Evolutionary conservation across 352 stramenopile species (phyloP), one percentile per base, ranked within the genome.

Genomic region (Phytopythium vexans): DNA sequence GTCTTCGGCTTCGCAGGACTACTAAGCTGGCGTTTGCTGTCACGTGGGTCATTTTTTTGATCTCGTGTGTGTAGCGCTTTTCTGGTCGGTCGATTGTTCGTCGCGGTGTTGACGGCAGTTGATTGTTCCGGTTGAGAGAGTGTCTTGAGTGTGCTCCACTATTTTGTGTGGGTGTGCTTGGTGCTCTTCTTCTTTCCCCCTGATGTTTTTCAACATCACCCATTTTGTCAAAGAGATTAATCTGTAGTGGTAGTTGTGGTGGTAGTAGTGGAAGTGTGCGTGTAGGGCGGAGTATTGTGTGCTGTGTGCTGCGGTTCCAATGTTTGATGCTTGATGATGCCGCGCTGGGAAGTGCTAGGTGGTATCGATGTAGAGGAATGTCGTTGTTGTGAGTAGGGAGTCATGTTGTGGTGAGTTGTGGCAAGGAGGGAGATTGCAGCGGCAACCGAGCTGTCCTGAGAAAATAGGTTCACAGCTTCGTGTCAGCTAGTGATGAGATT

Each of bases 1-100:
- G 57, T 56, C 61, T 2, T 79, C 72, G 40, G 69, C 70, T 8
- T 82, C 72, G 48, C 72, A 82, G 60, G 72, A 82, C 66, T 82
- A 82, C 68, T 82, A 77, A 69, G 48, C 39, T n/a, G n/a, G n/a
- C n/a, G n/a, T n/a, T n/a, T n/a, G n/a, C n/a, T n/a, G n/a, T n/a
- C n/a, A n/a, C n/a, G n/a, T n/a, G 52, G 8, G 32, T 33, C 21
- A 36, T 45, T 3, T 41, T 32, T 32, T 46, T 39, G 49, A 10
- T 10, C 5, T 4, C 39, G 39, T 42, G 5, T 42, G 5, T 10
- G 5, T 42, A n/a, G 39, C 4, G 9, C 5, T 6, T n/a, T 42
- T 42, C 11, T n/a, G 39, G 11, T 42, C 10, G 14, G 39, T 42
- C 5, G 39, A 10, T 40, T 11, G 36, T 40, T 11, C 11, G 36